Evolutionary conservation across 169 alveolate species (phyloP).

Genomic region (Ichthyophthirius multifiliis): DNA sequence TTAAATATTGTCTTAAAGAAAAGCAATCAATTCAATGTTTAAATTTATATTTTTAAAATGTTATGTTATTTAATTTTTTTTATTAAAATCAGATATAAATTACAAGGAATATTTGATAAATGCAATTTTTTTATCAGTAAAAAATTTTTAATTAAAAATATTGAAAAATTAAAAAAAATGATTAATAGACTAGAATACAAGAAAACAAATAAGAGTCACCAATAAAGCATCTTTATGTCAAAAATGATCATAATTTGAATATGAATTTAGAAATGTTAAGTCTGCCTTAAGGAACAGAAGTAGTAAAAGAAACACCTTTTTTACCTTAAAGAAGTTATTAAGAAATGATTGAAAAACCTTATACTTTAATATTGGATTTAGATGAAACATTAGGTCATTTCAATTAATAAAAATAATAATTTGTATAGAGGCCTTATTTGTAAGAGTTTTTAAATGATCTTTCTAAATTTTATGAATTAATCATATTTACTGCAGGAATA

Average conservation of each 20-base stretch:
- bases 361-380: conserved; percentile 31
- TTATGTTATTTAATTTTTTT: neutral
- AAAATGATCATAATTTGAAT: neutral
- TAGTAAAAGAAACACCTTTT: neutral
- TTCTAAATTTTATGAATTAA: neutral
- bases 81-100: neutral
- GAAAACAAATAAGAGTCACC: neutral
- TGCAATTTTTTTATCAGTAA: too few relatives aligned
- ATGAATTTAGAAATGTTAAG: neutral
- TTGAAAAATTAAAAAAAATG: neutral
- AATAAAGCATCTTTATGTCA: neutral
- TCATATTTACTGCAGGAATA: conserved; percentile 12
- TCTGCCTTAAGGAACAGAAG: neutral
- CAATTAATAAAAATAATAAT: neutral
- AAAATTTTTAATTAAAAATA: neutral
- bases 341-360: neutral
- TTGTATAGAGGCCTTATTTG: conserved; percentile 1
- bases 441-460: neutral
- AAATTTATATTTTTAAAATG: neutral
- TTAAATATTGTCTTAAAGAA: neutral
- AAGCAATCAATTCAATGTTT: neutral
- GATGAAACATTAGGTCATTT: conserved; percentile 40
- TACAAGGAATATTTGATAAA: too few relatives aligned
- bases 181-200: neutral
- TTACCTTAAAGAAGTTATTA: neutral